These are phyloP conservation scores for Kondoa malvinella DNA, from an alignment of 768 basidiomycete species.

Conservation along the genomic window DNA sequence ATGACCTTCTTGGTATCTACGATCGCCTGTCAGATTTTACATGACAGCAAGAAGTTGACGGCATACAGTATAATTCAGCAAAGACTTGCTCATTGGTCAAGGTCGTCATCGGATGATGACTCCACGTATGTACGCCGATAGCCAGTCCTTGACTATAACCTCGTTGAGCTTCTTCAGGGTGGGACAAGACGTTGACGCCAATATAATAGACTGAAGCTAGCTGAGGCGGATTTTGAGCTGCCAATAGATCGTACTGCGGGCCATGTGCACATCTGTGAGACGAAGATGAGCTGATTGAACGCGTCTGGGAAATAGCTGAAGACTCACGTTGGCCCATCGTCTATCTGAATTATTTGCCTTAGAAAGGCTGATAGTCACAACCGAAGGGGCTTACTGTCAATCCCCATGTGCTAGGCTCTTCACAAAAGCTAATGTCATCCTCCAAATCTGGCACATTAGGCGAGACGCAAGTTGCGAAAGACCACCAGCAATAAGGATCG, in stretches of 20 bases:
- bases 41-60: background rate
- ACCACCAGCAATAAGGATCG: background rate
- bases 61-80: slow-evolving; percentile 31
- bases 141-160: slow-evolving; percentile 33
- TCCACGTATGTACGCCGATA: slow-evolving; percentile 33
- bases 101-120: slow-evolving; percentile 34
- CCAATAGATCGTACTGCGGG: background rate
- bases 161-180: background rate
- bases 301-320: too few species aligned
- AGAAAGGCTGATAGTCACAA: too few species aligned
- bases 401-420: background rate
- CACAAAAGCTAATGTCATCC: background rate
- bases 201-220: background rate
- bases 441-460: background rate
- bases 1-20: slow-evolving; percentile 8
- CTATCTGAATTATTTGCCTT: too few species aligned
- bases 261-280: background rate
- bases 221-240: background rate
- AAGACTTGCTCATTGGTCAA: slow-evolving; percentile 35
- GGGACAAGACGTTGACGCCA: background rate
- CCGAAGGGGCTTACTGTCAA: too few species aligned
- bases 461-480: background rate
- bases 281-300: too few species aligned
- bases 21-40: too few species aligned
- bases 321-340: too few species aligned